phyloP scores from a whole-genome alignment of 2,329 filamentous ascomycete genomes.

The Monilinia vaccinii-corymbosi region DNA sequence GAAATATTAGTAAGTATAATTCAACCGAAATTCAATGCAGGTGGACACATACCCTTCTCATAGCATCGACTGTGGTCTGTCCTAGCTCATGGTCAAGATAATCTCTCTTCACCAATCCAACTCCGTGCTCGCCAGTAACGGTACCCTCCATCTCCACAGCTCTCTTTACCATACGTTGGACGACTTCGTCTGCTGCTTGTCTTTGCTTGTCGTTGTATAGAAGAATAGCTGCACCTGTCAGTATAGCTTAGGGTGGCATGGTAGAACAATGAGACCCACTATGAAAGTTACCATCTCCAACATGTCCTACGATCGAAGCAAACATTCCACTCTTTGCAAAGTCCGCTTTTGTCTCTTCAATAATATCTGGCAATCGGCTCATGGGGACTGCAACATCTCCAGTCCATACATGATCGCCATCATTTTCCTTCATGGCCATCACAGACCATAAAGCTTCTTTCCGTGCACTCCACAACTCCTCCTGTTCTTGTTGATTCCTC shows the following conservation, averaged over 20 bases:
- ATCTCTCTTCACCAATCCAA: conserved; percentile 76
- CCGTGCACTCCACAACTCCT: conserved; percentile 72
- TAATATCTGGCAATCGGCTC: conserved; percentile 61
- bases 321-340: conserved; percentile 48
- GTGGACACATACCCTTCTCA: conserved; percentile 57
- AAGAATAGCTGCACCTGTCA: conserved; percentile 36
- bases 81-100: conserved; percentile 74
- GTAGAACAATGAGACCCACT: conserved; percentile 26
- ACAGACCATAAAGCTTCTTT: conserved; percentile 81
- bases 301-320: conserved; percentile 60
- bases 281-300: conserved; percentile 74
- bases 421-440: conserved; percentile 52
- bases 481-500: conserved; percentile 56
- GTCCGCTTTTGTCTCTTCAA: conserved; percentile 64
- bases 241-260: neutral
- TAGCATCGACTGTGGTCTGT: conserved; percentile 64
- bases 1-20: conserved; percentile 5
- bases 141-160: conserved; percentile 80
- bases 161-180: conserved; percentile 78
- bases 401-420: conserved; percentile 70
- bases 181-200: conserved; percentile 56
- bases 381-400: conserved; percentile 81
- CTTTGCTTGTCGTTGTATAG: conserved; percentile 61
- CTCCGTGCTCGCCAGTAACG: conserved; percentile 77
- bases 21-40: neutral